Base-by-base conservation (phyloP, 768 basidiomycete species). In the Tylopilus rubrobrunneus region DNA sequence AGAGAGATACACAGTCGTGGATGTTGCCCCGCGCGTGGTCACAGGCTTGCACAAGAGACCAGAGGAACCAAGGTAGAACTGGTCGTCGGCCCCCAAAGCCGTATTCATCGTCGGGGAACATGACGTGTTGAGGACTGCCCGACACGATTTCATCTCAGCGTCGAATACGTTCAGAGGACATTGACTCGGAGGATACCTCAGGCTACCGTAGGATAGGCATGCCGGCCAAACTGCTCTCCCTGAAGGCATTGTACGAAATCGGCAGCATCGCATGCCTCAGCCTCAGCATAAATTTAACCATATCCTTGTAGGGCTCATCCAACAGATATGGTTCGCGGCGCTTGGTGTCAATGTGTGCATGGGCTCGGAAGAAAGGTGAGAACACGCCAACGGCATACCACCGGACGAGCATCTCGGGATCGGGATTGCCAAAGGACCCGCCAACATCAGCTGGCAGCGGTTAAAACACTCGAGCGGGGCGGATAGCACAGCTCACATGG, bases 351-450 rank as follows among this genome's bases (percentile, higher is more conserved):
- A 98, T 86, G 69, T 98, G 96, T 11, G 95, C 96, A 70, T 99
- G 97, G 2, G 96, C 97, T 54, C 97, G 84, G 86, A 98, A 95
- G 84, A 99, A 99, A 7, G 97, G 96, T 49, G 86, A 86, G 72
- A 98, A 96, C 1, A 85, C 83, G 25, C 97, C 97, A 47, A 96
- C 89, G 73, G 90, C 92, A 62, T 99, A 98, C 95, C 96, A 99
- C 45, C 97, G 80, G 9, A 94, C 86, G 33, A 99, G 83, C 85
- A 98, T 92, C 65, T 98, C 97, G 0, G 88, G 80, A 43, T 87
- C 84, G 0, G 97, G 95, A 70, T 98, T 95, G 17, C 96, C 95
- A 66, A 98, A 98, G 85, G 98, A 99, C 15, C 97, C 97, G 19
- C 97, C 96, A 49, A 98, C 94, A 63, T 99, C 97, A 56, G 97